A percentile compares a stretch with the other conserved stretches of the same genome.
phyloP scores from a whole-genome alignment of 1,284 basidiomycete genomes.

The Tremellales sp. region DNA sequence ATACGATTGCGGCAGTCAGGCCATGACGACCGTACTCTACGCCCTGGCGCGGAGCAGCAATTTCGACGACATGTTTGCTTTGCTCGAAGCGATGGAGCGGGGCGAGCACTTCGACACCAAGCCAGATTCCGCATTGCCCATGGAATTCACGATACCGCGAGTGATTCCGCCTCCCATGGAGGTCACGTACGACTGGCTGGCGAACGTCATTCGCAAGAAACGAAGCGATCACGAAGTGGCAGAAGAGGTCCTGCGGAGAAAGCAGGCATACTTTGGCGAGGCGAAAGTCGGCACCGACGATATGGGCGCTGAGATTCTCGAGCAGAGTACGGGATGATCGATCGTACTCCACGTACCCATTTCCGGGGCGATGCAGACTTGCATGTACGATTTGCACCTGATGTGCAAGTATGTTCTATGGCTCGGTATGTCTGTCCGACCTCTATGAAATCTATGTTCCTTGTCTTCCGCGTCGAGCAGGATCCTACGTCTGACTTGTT shows the following conservation, averaged over 20 bases:
- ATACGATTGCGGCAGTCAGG: constrained; percentile 11
- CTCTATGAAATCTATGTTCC: too few species aligned
- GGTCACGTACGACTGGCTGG: background rate
- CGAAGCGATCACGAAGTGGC: background rate
- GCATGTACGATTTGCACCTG: too few species aligned
- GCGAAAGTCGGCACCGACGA: too few species aligned
- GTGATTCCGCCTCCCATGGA: background rate
- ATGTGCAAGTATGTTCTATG: too few species aligned
- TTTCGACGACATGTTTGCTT: constrained; percentile 11
- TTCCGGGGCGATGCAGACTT: too few species aligned
- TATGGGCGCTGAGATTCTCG: too few species aligned
- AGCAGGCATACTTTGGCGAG: background rate
- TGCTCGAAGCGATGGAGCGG: constrained; percentile 24
- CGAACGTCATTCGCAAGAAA: background rate
- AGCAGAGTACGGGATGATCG: too few species aligned
- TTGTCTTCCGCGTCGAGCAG: too few species aligned
- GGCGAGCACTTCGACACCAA: background rate
- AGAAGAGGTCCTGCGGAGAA: too few species aligned
- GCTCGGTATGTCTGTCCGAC: too few species aligned
- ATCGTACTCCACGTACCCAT: too few species aligned
- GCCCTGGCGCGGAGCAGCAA: constrained; percentile 16
- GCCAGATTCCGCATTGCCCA: background rate
- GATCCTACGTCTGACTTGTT: constrained; percentile 1
- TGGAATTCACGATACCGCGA: too few species aligned
- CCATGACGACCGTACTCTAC: constrained; percentile 23